Evolutionary conservation across 176 grass and related monocot genomes (phyloP).

Genomic region (Guadua angustifolia): DNA sequence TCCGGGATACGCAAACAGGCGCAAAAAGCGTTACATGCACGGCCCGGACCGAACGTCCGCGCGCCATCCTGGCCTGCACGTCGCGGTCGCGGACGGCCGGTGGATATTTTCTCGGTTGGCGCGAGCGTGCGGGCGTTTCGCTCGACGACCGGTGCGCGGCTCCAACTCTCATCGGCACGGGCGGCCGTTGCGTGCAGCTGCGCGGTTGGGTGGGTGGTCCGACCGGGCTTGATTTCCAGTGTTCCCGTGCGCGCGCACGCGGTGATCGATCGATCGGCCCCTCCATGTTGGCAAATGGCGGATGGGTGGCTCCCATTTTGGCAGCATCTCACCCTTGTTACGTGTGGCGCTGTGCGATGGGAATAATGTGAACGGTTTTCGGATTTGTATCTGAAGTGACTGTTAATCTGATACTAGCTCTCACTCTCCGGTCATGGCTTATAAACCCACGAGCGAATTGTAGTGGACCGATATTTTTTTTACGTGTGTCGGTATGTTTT

Average conservation of each 20-base stretch:
- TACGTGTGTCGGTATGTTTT: background rate
- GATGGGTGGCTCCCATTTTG: background rate
- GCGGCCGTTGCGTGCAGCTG: too few species aligned
- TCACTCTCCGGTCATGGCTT: too few species aligned
- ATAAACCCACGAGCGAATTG: too few species aligned
- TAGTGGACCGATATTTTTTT: background rate
- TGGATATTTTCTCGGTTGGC: background rate
- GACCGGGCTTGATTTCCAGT: background rate
- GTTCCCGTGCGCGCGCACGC: background rate
- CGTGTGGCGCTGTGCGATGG: background rate
- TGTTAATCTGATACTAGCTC: too few species aligned
- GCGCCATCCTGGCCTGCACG: background rate
- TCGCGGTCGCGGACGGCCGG: background rate
- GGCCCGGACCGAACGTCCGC: background rate
- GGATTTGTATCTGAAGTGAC: too few species aligned
- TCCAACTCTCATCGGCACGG: background rate
- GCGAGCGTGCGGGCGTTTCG: background rate
- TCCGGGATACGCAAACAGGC: background rate
- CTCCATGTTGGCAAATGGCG: background rate
- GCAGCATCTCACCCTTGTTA: background rate
- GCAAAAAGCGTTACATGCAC: background rate
- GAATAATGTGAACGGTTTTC: too few species aligned
- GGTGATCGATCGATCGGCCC: background rate
- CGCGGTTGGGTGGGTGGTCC: background rate
- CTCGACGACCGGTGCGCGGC: background rate